A percentile compares a stretch with the other conserved stretches of the same genome.
Evolutionary conservation across 306 rosid species (phyloP).

Genomic region (Purshia tridentata): DNA sequence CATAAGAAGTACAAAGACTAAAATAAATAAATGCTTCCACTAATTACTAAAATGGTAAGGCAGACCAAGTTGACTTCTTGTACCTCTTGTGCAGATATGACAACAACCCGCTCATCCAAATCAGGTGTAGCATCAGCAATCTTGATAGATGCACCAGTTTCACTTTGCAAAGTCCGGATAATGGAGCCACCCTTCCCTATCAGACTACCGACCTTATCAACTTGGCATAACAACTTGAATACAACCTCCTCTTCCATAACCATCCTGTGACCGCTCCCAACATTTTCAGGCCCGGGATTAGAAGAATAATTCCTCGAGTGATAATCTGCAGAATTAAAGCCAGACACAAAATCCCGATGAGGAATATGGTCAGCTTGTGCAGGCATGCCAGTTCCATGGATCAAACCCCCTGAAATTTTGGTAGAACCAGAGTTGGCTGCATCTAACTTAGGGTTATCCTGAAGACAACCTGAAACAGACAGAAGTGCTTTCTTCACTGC

Average conservation of each 20-base stretch:
- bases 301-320: constrained; percentile 57
- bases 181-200: constrained; percentile 89
- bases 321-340: constrained; percentile 47
- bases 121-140: constrained; percentile 68
- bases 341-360: constrained; percentile 44
- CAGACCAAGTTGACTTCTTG: constrained; percentile 27
- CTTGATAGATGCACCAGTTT: constrained; percentile 86
- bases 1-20: not conserved
- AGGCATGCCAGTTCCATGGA: constrained; percentile 36
- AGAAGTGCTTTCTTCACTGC: constrained; percentile 75
- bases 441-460: constrained; percentile 49
- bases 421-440: constrained; percentile 41
- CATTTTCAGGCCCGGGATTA: constrained; percentile 53
- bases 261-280: constrained; percentile 53
- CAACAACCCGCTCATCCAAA: constrained; percentile 72
- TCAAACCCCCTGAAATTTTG: constrained; percentile 39
- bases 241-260: constrained; percentile 77
- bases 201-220: constrained; percentile 84
- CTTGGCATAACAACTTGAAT: constrained; percentile 74
- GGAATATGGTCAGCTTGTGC: constrained; percentile 48
- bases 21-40: not conserved
- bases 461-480: constrained; percentile 66
- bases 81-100: constrained; percentile 86
- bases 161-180: constrained; percentile 70
- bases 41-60: constrained; percentile 8